A percentile compares a stretch with the other conserved stretches of the same genome.
phyloP scores from a whole-genome alignment of 192 early-diverging fungal genomes.

The Martensiomyces pterosporus region DNA sequence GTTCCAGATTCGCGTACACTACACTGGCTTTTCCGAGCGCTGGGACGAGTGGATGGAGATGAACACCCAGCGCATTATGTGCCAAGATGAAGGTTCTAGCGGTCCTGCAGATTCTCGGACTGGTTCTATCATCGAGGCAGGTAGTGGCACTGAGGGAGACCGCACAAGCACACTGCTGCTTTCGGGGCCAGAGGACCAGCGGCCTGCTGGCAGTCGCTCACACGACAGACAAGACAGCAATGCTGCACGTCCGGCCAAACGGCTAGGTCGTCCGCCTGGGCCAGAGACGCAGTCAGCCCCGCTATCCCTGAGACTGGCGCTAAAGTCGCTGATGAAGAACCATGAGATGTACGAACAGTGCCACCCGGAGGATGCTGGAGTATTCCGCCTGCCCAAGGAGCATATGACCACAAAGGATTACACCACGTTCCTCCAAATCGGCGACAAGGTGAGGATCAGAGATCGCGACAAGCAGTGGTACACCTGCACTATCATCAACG shows the following conservation, averaged over 20 bases:
- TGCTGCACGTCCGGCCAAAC: no score
- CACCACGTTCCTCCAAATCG: slow-evolving; percentile 30
- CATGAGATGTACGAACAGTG: slow-evolving; percentile 8
- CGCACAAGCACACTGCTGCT: slow-evolving; percentile 23
- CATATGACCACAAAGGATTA: slow-evolving; percentile 47
- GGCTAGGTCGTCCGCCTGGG: slow-evolving; percentile 16
- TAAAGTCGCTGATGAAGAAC: slow-evolving; percentile 17
- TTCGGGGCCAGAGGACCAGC: neutral
- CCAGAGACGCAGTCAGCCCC: slow-evolving; percentile 19
- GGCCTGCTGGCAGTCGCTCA: neutral
- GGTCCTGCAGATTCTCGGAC: no score
- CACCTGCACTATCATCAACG: slow-evolving; percentile 39
- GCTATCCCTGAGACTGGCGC: slow-evolving; percentile 31
- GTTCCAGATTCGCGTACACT: slow-evolving; percentile 58
- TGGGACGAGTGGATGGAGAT: slow-evolving; percentile 71
- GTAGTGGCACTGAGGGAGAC: no score
- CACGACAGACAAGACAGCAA: no score
- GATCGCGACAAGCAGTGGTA: slow-evolving; percentile 48
- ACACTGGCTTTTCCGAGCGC: slow-evolving; percentile 48
- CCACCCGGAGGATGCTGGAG: slow-evolving; percentile 13
- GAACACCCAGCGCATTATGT: slow-evolving; percentile 58
- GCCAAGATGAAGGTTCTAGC: no score
- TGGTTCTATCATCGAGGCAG: no score
- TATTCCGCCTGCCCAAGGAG: slow-evolving; percentile 43
- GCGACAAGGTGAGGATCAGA: slow-evolving; percentile 42